A percentile compares a stretch with the other conserved stretches of the same genome.
phyloP scores from a whole-genome alignment of 1,284 basidiomycete species.

The Athelia sp. region DNA sequence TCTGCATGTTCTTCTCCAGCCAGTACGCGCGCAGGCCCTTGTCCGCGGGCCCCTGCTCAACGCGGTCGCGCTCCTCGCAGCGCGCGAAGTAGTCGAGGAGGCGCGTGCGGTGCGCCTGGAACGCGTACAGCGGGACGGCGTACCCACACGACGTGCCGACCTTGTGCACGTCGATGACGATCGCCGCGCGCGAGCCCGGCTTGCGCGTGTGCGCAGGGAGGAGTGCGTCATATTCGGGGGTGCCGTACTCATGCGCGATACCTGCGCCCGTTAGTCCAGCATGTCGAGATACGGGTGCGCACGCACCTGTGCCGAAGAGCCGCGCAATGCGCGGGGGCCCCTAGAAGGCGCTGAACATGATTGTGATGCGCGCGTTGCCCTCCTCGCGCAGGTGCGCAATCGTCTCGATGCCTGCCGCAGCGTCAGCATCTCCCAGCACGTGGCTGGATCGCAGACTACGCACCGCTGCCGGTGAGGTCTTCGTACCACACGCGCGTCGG shows the following conservation, averaged over 20 bases:
- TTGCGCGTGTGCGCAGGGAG: conserved; percentile 38
- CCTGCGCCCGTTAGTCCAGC: too few species aligned
- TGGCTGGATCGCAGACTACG: too few species aligned
- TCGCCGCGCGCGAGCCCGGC: conserved; percentile 47
- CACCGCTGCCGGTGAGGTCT: conserved; percentile 51
- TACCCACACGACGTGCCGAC: conserved; percentile 54
- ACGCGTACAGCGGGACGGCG: conserved; percentile 45
- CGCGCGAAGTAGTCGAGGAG: conserved; percentile 26
- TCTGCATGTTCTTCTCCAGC: conserved; percentile 35
- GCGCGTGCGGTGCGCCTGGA: conserved; percentile 36
- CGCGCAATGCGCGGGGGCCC: conserved; percentile 48
- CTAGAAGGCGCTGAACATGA: conserved; percentile 52
- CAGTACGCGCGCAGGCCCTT: conserved; percentile 41
- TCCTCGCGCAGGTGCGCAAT: conserved; percentile 54
- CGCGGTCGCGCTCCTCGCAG: conserved; percentile 23
- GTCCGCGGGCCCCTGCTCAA: conserved; percentile 13
- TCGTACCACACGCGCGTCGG: conserved; percentile 50
- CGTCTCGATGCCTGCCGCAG: conserved; percentile 49
- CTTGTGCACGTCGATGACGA: conserved; percentile 46
- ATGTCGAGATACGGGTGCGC: too few species aligned
- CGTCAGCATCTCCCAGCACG: neutral
- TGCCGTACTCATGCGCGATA: conserved; percentile 53
- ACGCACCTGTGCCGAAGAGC: too few species aligned
- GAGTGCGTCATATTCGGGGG: conserved; percentile 40
- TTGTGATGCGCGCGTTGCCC: conserved; percentile 52